Conservation (phyloP, 1,284 basidiomycete genomes). For the Polyporus tsugae region DNA sequence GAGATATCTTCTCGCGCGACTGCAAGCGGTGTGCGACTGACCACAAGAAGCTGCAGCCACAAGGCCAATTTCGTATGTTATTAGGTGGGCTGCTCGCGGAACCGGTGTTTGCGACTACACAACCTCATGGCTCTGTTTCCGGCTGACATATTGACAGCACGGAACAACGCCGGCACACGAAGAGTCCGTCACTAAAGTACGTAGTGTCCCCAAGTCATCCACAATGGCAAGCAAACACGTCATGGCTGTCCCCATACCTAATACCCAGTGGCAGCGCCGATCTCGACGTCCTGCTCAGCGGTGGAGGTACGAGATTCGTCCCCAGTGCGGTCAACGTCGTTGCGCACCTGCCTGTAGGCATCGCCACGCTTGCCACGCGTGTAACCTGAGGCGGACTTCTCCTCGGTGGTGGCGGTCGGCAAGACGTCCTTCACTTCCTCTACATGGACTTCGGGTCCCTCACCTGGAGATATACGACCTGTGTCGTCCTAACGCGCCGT, state of each 20-base stretch:
- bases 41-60: neutral
- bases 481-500: constrained; percentile 35
- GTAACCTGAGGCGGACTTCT: constrained; percentile 31
- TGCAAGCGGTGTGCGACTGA: neutral
- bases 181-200: too few species aligned
- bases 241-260: too few species aligned
- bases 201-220: neutral
- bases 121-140: neutral
- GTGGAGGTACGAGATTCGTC: neutral
- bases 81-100: neutral
- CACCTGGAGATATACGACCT: constrained; percentile 36
- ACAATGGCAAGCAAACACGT: neutral
- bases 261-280: neutral
- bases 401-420: constrained; percentile 33
- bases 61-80: neutral
- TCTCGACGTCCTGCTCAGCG: neutral
- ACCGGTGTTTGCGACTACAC: neutral
- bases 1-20: constrained; percentile 21
- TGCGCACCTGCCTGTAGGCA: constrained; percentile 42
- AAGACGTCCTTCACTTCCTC: constrained; percentile 37
- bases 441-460: neutral
- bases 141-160: too few species aligned
- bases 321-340: constrained; percentile 31
- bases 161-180: too few species aligned
- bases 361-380: constrained; percentile 40